Evolutionary conservation across 192 early-diverging fungal species (phyloP).

Genomic region (Lobosporangium transversale): DNA sequence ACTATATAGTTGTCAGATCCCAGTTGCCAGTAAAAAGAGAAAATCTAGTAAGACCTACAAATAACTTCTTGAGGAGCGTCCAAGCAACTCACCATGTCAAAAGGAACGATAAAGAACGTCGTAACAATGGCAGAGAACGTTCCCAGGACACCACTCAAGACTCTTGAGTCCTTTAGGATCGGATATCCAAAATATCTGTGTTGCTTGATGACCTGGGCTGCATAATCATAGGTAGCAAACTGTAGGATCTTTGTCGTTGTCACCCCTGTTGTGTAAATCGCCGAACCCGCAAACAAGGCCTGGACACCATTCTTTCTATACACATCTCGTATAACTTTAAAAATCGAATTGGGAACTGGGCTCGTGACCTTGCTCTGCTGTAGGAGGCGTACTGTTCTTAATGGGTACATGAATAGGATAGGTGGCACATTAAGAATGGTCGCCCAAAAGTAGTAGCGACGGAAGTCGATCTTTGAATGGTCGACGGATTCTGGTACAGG

Average conservation of each 20-base stretch:
- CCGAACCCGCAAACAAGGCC: constrained; percentile 37
- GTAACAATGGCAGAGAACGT: constrained; percentile 45
- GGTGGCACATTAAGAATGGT: constrained; percentile 42
- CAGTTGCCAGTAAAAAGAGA: too few species aligned
- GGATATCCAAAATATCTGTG: constrained; percentile 27
- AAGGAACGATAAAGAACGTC: constrained; percentile 43
- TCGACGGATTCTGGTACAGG: constrained; percentile 22
- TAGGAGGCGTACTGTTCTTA: constrained; percentile 43
- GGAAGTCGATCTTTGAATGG: constrained; percentile 45
- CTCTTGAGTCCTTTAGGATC: constrained; percentile 18
- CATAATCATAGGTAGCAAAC: constrained; percentile 51
- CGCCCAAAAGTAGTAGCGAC: constrained; percentile 42
- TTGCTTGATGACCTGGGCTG: constrained; percentile 25
- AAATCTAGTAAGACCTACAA: too few species aligned
- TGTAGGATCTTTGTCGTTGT: constrained; percentile 43
- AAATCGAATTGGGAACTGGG: constrained; percentile 33
- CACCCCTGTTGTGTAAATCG: constrained; percentile 29
- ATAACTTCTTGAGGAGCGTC: too few species aligned
- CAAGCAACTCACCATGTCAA: constrained; percentile 43
- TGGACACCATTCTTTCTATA: constrained; percentile 25
- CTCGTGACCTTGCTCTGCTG: constrained; percentile 38
- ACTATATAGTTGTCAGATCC: too few species aligned
- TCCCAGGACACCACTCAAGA: constrained; percentile 24
- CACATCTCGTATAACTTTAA: constrained; percentile 29
- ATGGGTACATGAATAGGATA: constrained; percentile 34